Evolutionary conservation across 371 early-diverging fungal species (phyloP), one percentile per base, ranked within the genome.

Genomic region (Mortierella sp.): DNA sequence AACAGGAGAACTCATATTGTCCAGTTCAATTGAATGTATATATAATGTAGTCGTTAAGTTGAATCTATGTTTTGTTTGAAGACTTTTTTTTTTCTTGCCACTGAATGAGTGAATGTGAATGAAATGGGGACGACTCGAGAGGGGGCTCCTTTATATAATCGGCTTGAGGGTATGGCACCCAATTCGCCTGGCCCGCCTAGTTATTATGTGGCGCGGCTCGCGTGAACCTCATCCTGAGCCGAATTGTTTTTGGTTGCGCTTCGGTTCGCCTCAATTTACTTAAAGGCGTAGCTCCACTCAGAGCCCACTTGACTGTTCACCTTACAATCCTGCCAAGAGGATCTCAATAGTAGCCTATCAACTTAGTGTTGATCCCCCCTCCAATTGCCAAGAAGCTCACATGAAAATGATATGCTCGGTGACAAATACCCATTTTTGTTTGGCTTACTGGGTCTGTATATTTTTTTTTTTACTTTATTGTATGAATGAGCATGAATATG

Each of bases 191-290:
- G 36, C 7, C 10, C 16, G 16, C 45, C 45, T 43, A 10, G 15
- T 3, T 11, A 7, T 48, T 16, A 3, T 3, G 7, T 55, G 38
- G 62, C 28, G 2, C 28, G 28, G 28, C 28, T 28, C n/a, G 64
- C 19, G 33, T 28, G n/a, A 69, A 62, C 68, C 47, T 52, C 55
- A 69, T 58, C n/a, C 57, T 68, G 33, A n/a, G 19, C 48, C 48
- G 48, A 48, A n/a, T 48, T n/a, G 48, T 15, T 1, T 5, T 3
- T 19, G 15, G 48, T 15, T 48, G 19, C 48, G 48, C 70, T 65
- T 70, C 70, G 70, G 70, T 57, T 70, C 70, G 70, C 63, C 24
- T 57, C n/a, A 16, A 19, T 19, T 48, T 48, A n/a, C 48, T n/a
- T 48, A 6, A 19, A 48, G 7, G 16, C n/a, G 9, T 19, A 6